phyloP scores from a whole-genome alignment of 2,329 filamentous ascomycete genomes.

The Dothiorella sarmentorum region DNA sequence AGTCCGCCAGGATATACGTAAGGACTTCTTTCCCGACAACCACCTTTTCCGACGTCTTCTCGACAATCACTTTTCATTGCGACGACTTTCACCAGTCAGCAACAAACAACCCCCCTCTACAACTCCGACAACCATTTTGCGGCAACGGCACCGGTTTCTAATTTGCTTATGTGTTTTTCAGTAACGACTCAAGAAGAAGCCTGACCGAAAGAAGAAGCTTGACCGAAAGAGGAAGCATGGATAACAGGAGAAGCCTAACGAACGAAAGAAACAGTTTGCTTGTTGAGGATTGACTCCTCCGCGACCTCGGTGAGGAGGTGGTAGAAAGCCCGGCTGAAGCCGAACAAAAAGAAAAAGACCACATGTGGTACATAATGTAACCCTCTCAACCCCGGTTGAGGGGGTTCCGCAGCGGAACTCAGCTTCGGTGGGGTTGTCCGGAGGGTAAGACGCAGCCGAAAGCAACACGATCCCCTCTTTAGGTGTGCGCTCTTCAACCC shows the following conservation, averaged over 20 bases:
- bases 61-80: too few species aligned
- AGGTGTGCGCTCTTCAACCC: not conserved
- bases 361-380: conserved; percentile 12
- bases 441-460: not conserved
- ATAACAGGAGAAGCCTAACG: not conserved
- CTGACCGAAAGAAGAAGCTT: not conserved
- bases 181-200: not conserved
- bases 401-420: not conserved
- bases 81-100: conserved; percentile 7
- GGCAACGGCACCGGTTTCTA: conserved; percentile 1
- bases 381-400: not conserved
- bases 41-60: not conserved
- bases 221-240: conserved; percentile 1
- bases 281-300: conserved; percentile 9
- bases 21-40: conserved; percentile 1
- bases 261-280: not conserved
- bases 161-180: conserved; percentile 9
- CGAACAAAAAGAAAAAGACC: conserved; percentile 5
- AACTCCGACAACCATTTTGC: not conserved
- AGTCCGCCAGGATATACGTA: conserved; percentile 18
- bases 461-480: not conserved
- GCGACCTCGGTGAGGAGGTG: conserved; percentile 13
- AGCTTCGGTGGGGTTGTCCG: not conserved
- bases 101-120: not conserved
- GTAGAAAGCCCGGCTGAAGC: not conserved